Evolutionary conservation across 306 rosid species (phyloP), one percentile per base, ranked within the genome.

Genomic region (Ceratonia siliqua): DNA sequence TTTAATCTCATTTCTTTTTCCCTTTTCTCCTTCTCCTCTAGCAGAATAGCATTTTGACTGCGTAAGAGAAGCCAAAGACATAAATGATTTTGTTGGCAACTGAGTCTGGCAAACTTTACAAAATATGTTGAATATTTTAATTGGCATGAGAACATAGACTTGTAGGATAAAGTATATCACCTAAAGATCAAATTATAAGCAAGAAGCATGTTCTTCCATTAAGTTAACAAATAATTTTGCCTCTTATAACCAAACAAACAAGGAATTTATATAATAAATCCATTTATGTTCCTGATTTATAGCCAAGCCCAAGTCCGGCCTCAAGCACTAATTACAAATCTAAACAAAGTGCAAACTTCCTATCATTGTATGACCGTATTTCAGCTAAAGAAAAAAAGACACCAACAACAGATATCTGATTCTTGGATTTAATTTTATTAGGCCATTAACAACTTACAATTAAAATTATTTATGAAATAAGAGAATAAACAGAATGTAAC

Each of bases 1-100:
- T 90, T 87, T 86, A 82, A 82, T 84, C 99, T 89, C 87, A 81
- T 63, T 78, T 95, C 99, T 63, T 95, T 95, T 81, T 95, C 99
- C 79, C 78, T 82, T 85, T 86, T 95, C 87, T 95, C 99, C 88
- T 92, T 95, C 89, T 90, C 97, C 75, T 90, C 99, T 52, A 95
- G 90, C 68, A 45, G 79, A 77, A 92, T 76, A 52, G 98, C 96
- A 84, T 95, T 95, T 80, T 90, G 89, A 81, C 99, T 95, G 85
- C 71, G 67, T 39, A 84, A 82, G 68, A 49, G 72, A 82, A 70
- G 72, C 48, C 77, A 81, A 32, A 68, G 39, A 52, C 35, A 77
- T 81, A 61, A 12, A 53, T 24, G 74, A 45, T 64, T 52, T 63
- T 33, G 50, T 67, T 57, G 28, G 33, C 22, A 80, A 81, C 52